These are phyloP conservation scores for Trametes gibbosa DNA, from an alignment of 768 basidiomycete genomes.

Conservation along the genomic window DNA sequence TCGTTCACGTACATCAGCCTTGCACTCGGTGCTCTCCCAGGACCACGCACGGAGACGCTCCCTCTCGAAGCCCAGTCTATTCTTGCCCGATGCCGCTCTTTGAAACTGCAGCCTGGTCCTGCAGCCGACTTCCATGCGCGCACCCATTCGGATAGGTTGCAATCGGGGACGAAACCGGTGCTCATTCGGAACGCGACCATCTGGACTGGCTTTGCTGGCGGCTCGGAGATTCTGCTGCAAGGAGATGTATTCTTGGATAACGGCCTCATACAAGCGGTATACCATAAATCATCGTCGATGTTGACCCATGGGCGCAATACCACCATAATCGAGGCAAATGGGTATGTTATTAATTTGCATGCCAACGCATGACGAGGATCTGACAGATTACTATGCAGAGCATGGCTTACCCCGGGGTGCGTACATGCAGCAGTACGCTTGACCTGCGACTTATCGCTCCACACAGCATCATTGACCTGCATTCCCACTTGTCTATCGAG, in stretches of 20 bases:
- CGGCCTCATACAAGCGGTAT: slow-evolving; percentile 61
- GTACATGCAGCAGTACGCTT: not conserved
- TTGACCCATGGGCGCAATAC: slow-evolving; percentile 20
- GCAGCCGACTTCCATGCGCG: slow-evolving; percentile 32
- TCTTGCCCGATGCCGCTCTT: slow-evolving; percentile 29
- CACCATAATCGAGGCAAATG: slow-evolving; percentile 50
- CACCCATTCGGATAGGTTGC: slow-evolving; percentile 52
- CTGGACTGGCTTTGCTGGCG: slow-evolving; percentile 70
- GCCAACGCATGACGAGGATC: not conserved
- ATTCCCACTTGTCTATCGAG: slow-evolving; percentile 54
- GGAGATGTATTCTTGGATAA: slow-evolving; percentile 62
- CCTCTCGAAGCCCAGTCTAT: slow-evolving; percentile 4
- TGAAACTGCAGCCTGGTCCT: slow-evolving; percentile 38
- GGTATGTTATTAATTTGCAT: not conserved
- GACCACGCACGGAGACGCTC: not conserved
- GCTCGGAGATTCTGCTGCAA: slow-evolving; percentile 52
- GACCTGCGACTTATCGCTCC: too few relatives aligned
- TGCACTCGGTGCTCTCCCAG: not conserved
- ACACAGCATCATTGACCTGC: slow-evolving; percentile 48
- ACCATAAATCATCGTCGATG: slow-evolving; percentile 24
- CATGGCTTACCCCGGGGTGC: slow-evolving; percentile 62
- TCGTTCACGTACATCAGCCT: not conserved
- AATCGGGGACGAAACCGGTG: slow-evolving; percentile 48
- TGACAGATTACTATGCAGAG: slow-evolving; percentile 31
- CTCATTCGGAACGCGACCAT: slow-evolving; percentile 69